Evolutionary conservation across 2,329 filamentous ascomycete species (phyloP).

Genomic region (Cladophialophora immunda): DNA sequence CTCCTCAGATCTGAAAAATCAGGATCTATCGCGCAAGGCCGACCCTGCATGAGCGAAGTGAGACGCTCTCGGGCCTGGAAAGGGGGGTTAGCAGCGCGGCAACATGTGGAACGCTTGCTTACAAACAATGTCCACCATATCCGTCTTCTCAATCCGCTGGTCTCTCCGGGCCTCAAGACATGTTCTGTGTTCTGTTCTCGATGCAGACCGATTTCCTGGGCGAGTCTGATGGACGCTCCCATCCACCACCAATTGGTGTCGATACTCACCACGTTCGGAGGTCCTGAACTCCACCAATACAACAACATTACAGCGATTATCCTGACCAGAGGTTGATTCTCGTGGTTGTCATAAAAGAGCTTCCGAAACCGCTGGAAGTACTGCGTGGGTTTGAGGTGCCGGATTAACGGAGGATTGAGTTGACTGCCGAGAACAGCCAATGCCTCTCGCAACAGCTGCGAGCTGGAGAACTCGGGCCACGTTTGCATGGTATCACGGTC

Average conservation of each 20-base stretch:
- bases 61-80: slow-evolving; percentile 47
- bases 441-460: slow-evolving; percentile 44
- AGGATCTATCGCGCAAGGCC: slow-evolving; percentile 55
- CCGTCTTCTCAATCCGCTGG: slow-evolving; percentile 45
- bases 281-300: slow-evolving; percentile 55
- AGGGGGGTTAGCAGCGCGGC: not conserved
- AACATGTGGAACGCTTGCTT: not conserved
- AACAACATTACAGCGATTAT: slow-evolving; percentile 51
- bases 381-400: not conserved
- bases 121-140: slow-evolving; percentile 55
- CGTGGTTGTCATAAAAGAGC: slow-evolving; percentile 54
- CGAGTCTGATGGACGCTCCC: slow-evolving; percentile 53
- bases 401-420: slow-evolving; percentile 18
- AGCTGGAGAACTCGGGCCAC: not conserved
- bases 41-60: slow-evolving; percentile 55
- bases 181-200: slow-evolving; percentile 43
- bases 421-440: slow-evolving; percentile 36
- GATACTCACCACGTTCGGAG: slow-evolving; percentile 51
- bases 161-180: slow-evolving; percentile 13
- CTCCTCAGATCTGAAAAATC: slow-evolving; percentile 53
- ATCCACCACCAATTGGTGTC: slow-evolving; percentile 58
- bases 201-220: slow-evolving; percentile 56
- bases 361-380: slow-evolving; percentile 51
- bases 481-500: slow-evolving; percentile 39
- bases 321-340: slow-evolving; percentile 48